Evolutionary conservation across 257 asterid genomes (phyloP).

Genomic region (Jaltomata sinuosa): DNA sequence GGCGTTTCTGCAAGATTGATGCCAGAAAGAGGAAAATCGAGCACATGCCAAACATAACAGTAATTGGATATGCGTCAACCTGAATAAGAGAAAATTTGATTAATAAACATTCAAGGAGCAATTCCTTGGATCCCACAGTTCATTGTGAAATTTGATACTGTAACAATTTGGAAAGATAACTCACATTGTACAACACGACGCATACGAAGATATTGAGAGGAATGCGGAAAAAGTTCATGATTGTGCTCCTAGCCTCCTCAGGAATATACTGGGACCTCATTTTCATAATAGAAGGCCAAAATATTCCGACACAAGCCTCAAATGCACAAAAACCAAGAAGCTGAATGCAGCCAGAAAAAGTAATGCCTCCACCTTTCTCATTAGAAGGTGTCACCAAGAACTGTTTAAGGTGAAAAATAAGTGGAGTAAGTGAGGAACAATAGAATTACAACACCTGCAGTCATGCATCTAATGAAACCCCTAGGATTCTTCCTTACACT

Average conservation of each 20-base stretch:
- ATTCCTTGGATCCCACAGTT: not conserved
- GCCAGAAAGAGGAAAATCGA: constrained; percentile 89
- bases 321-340: constrained; percentile 88
- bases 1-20: constrained; percentile 82
- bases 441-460: constrained; percentile 11
- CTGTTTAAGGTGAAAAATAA: constrained; percentile 19
- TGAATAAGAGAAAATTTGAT: constrained; percentile 5
- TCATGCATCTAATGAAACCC: not conserved
- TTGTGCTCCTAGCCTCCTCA: constrained; percentile 96
- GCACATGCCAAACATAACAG: constrained; percentile 97
- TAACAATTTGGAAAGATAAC: constrained; percentile 13
- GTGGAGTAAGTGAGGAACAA: not conserved
- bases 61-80: constrained; percentile 94
- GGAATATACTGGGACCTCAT: constrained; percentile 98
- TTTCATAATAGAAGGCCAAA: constrained; percentile 99
- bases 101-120: not conserved
- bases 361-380: constrained; percentile 61
- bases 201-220: constrained; percentile 96
- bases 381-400: constrained; percentile 54
- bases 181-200: constrained; percentile 82
- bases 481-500: constrained; percentile 36
- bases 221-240: constrained; percentile 93
- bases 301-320: constrained; percentile 92
- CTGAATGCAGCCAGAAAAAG: constrained; percentile 74
- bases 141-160: not conserved